Conservation (phyloP, 331 rosid genomes). For the Pyrus hybrid region DNA sequence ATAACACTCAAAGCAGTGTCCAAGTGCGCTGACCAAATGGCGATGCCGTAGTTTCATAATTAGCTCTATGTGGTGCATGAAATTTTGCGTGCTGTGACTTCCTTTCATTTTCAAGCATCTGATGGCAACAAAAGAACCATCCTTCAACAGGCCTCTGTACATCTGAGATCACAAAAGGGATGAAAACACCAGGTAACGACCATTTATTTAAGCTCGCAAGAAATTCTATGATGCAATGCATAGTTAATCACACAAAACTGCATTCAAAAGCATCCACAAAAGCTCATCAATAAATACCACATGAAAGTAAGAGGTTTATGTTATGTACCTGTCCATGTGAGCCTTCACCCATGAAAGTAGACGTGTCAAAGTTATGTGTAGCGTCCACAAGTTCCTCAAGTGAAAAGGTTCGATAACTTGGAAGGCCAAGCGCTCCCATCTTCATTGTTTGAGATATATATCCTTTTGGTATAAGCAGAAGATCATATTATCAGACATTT, state of each 20-base stretch:
- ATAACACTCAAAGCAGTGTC: slow-evolving; percentile 84
- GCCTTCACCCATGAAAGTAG: slow-evolving; percentile 67
- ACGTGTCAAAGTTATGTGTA: slow-evolving; percentile 61
- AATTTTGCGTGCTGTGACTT: slow-evolving; percentile 51
- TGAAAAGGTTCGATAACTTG: slow-evolving; percentile 69
- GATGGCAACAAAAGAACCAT: slow-evolving; percentile 56
- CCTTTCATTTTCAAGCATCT: slow-evolving; percentile 49
- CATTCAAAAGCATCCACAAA: background rate
- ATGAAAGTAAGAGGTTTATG: background rate
- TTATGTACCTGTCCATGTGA: slow-evolving; percentile 69
- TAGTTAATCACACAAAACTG: background rate
- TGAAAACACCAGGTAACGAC: background rate
- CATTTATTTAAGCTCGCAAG: background rate
- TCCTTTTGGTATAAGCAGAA: slow-evolving; percentile 39
- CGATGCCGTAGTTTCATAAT: slow-evolving; percentile 78
- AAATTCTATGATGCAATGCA: background rate
- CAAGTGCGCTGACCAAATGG: slow-evolving; percentile 80
- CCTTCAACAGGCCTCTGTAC: slow-evolving; percentile 76
- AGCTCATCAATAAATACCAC: background rate
- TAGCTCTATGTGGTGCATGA: slow-evolving; percentile 56
- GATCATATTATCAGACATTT: background rate
- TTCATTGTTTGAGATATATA: slow-evolving; percentile 73
- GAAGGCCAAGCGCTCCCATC: slow-evolving; percentile 63
- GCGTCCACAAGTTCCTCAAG: slow-evolving; percentile 84
- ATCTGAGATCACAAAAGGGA: slow-evolving; percentile 36